Percentiles rank a stretch among this genome's conserved stretches.
phyloP scores from a whole-genome alignment of 108 stramenopile genomes.

The Hondaea fermentalgiana region DNA sequence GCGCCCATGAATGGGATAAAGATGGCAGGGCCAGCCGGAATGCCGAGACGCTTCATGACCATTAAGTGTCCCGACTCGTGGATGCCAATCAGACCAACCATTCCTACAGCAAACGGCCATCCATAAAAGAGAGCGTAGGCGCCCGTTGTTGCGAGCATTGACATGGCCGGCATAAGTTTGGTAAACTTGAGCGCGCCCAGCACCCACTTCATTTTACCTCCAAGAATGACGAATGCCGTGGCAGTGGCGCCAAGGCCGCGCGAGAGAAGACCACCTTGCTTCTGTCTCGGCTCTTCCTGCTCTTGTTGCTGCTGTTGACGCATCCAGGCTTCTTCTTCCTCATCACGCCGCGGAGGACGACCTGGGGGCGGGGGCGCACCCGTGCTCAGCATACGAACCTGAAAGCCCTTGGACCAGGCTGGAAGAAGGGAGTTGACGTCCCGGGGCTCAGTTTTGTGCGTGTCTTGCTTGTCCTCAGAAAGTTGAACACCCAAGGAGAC shows the following conservation, averaged over 20 bases:
- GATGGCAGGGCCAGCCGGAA: conserved; percentile 78
- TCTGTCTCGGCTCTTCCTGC: neutral
- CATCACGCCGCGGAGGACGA: neutral
- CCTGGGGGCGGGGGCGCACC: neutral
- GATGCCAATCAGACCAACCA: conserved; percentile 73
- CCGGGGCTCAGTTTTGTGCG: too few relatives aligned
- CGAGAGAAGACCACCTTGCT: neutral
- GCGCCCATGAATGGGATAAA: conserved; percentile 91
- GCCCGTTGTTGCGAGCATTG: conserved; percentile 72
- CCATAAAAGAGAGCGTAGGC: conserved; percentile 78
- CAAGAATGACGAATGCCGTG: neutral
- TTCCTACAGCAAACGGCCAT: conserved; percentile 73
- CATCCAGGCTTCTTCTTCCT: neutral
- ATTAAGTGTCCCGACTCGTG: conserved; percentile 78
- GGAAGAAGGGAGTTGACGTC: neutral
- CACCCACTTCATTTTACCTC: conserved; percentile 76
- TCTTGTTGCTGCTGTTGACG: neutral
- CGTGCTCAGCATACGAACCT: neutral
- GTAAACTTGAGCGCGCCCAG: conserved; percentile 75
- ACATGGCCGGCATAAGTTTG: conserved; percentile 71
- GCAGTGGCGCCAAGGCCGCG: neutral
- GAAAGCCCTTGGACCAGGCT: neutral
- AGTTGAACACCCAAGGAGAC: too few relatives aligned
- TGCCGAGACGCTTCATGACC: conserved; percentile 61
- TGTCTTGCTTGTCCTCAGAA: too few relatives aligned